Conservation (phyloP, 306 rosid genomes). For the Prunus padus region DNA sequence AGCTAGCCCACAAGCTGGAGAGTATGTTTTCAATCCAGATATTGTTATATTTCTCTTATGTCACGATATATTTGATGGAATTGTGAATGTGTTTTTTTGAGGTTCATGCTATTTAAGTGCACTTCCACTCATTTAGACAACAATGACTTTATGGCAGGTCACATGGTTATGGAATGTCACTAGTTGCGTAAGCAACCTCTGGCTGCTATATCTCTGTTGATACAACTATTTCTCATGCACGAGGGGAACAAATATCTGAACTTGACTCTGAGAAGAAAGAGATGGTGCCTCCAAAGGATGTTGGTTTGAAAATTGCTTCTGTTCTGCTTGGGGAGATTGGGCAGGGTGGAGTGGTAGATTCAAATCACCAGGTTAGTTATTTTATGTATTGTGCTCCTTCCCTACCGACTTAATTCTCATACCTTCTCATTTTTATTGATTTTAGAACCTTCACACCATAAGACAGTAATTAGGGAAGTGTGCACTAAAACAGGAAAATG, state of each 20-base stretch:
- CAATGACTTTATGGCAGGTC: constrained; percentile 53
- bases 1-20: constrained; percentile 80
- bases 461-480: background rate
- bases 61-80: background rate
- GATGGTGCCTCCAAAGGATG: constrained; percentile 60
- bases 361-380: constrained; percentile 78
- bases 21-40: constrained; percentile 47
- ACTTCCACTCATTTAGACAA: background rate
- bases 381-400: background rate
- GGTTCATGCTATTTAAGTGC: background rate
- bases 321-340: constrained; percentile 70
- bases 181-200: constrained; percentile 84
- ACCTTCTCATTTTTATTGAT: background rate
- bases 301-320: constrained; percentile 58
- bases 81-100: background rate
- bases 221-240: constrained; percentile 57
- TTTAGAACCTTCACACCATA: background rate
- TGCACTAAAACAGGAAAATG: background rate
- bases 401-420: background rate
- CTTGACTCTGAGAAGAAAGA: constrained; percentile 56
- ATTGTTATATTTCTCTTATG: background rate
- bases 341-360: constrained; percentile 89
- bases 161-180: constrained; percentile 87
- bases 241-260: constrained; percentile 43
- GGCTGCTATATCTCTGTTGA: constrained; percentile 84